A percentile compares a stretch with the other conserved stretches of the same genome.
These are phyloP conservation scores for Exobasidium rhododendri DNA, from an alignment of 1,284 basidiomycete species.

Conservation along the genomic window DNA sequence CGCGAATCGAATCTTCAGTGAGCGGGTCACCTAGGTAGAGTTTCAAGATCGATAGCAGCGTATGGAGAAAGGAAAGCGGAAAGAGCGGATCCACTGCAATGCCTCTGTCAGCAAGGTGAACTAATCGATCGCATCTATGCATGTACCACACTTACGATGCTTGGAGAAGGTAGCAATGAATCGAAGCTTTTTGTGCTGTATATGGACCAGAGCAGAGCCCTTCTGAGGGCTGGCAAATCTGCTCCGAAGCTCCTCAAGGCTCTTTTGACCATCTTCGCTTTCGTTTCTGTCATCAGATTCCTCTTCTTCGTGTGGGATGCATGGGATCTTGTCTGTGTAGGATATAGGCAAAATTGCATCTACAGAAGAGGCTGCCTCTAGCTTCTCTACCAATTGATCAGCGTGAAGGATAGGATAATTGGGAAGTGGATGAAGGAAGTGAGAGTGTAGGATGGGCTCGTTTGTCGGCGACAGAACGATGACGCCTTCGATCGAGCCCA, in stretches of 20 bases:
- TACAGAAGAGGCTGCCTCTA: conserved; percentile 5
- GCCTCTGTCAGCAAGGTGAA: neutral
- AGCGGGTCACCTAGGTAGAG: conserved; percentile 37
- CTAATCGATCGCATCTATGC: neutral
- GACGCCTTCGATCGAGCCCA: conserved; percentile 68
- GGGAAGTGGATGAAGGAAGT: conserved; percentile 73
- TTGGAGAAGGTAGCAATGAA: conserved; percentile 71
- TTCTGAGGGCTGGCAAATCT: neutral
- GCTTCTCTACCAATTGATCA: conserved; percentile 63
- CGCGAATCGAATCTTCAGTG: conserved; percentile 43
- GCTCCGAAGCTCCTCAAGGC: neutral
- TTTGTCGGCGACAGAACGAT: conserved; percentile 80
- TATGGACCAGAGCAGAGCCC: conserved; percentile 57
- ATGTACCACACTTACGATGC: conserved; percentile 1
- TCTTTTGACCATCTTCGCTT: neutral
- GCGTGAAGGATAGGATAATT: conserved; percentile 81
- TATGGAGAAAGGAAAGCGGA: conserved; percentile 81
- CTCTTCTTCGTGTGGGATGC: neutral
- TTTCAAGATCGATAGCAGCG: conserved; percentile 66
- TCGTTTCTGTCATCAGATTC: neutral
- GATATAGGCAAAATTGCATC: neutral
- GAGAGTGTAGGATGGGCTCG: conserved; percentile 85
- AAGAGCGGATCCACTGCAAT: conserved; percentile 77
- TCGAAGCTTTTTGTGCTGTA: conserved; percentile 69
- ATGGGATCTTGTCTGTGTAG: neutral